phyloP scores from a whole-genome alignment of 352 stramenopile species.

The Phytophthora sp. region DNA sequence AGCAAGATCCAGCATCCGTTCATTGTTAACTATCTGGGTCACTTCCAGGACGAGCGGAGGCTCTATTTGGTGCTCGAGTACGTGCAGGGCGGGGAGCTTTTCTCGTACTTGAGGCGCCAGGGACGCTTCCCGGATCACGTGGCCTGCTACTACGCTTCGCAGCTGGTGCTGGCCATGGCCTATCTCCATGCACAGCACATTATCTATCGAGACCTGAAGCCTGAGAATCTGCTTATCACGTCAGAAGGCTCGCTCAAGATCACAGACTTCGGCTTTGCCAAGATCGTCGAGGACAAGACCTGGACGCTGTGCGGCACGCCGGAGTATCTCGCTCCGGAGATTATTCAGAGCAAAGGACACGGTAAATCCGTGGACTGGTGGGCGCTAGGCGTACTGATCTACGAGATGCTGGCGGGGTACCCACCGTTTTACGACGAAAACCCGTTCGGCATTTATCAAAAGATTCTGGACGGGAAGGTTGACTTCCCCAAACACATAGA shows the following conservation, averaged over 20 bases:
- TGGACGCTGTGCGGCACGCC: constrained; percentile 94
- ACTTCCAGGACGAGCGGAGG: constrained; percentile 91
- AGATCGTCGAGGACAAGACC: constrained; percentile 90
- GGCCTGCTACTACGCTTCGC: constrained; percentile 89
- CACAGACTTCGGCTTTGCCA: constrained; percentile 94
- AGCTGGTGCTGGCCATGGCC: constrained; percentile 88
- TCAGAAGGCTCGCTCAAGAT: constrained; percentile 92
- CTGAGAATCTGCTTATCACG: constrained; percentile 94
- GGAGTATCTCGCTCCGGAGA: constrained; percentile 94
- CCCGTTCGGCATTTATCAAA: constrained; percentile 94
- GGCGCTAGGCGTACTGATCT: constrained; percentile 91
- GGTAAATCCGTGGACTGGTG: constrained; percentile 93
- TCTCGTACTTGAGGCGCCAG: constrained; percentile 89
- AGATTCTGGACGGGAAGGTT: constrained; percentile 92
- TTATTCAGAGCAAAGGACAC: constrained; percentile 92
- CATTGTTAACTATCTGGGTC: constrained; percentile 87
- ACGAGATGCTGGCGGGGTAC: constrained; percentile 92
- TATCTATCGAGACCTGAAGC: constrained; percentile 94
- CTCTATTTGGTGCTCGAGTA: constrained; percentile 94
- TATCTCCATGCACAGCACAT: constrained; percentile 93
- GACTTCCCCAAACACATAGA: constrained; percentile 92
- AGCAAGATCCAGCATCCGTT: constrained; percentile 89
- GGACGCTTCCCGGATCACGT: constrained; percentile 82
- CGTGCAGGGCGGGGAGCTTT: constrained; percentile 93
- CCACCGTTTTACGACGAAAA: constrained; percentile 94